Evolutionary conservation across 2,329 filamentous ascomycete genomes (phyloP).

Genomic region (Paecilomyces sp.): DNA sequence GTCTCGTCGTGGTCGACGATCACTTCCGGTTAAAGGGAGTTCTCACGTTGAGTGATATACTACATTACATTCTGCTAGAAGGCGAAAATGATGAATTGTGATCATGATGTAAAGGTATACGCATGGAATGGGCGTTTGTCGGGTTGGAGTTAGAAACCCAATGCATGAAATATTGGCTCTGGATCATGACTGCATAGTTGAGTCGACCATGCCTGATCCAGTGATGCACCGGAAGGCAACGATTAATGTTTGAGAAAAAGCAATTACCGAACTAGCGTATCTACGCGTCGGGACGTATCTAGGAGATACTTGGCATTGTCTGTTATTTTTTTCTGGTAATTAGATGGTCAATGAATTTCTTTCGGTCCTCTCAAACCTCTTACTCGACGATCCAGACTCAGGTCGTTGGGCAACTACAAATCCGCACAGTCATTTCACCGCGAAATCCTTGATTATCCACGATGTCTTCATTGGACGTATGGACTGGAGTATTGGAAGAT

Average conservation of each 20-base stretch:
- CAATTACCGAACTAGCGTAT: conserved; percentile 2
- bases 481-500: no score
- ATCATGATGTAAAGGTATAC: conserved; percentile 7
- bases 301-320: neutral
- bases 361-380: neutral
- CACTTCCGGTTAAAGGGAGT: conserved; percentile 78
- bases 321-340: neutral
- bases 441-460: no score
- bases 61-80: conserved; percentile 85
- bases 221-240: conserved; percentile 22
- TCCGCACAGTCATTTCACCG: no score
- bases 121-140: conserved; percentile 2
- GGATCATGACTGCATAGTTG: neutral
- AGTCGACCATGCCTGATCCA: conserved; percentile 3
- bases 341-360: conserved; percentile 8
- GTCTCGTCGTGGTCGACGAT: conserved; percentile 88
- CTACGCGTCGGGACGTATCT: conserved; percentile 10
- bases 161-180: conserved; percentile 5
- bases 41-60: conserved; percentile 89
- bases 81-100: conserved; percentile 57
- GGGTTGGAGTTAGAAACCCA: neutral
- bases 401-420: no score
- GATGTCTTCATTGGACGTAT: no score
- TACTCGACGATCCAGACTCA: no score
- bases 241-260: conserved; percentile 13